phyloP scores from a whole-genome alignment of 1,284 basidiomycete species.

The Cryptococcus jaspeensis region DNA sequence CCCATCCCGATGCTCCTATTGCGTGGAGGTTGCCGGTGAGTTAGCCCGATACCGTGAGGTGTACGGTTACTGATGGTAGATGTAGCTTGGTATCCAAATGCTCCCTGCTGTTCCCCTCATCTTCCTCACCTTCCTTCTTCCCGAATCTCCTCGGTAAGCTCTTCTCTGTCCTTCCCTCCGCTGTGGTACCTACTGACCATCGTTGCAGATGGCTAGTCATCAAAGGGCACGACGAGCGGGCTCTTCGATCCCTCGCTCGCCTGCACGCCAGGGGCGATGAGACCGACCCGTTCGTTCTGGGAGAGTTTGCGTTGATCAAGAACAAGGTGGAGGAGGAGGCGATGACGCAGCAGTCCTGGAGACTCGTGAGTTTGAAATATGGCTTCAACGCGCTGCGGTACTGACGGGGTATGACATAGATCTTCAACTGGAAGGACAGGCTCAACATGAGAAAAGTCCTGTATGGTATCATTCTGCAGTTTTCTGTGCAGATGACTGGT shows the following conservation, averaged over 20 bases:
- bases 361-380: conserved; percentile 17
- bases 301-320: conserved; percentile 51
- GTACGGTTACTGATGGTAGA: neutral
- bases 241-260: conserved; percentile 58
- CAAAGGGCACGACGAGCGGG: conserved; percentile 58
- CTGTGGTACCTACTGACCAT: conserved; percentile 55
- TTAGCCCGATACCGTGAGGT: neutral
- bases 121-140: conserved; percentile 58
- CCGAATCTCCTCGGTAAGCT: conserved; percentile 58
- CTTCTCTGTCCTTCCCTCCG: conserved; percentile 49
- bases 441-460: conserved; percentile 56
- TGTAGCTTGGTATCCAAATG: conserved; percentile 46
- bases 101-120: conserved; percentile 59
- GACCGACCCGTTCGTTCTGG: conserved; percentile 49
- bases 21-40: conserved; percentile 61
- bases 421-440: conserved; percentile 53
- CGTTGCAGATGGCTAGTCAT: conserved; percentile 60
- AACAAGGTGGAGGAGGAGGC: conserved; percentile 46
- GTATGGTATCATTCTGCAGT: conserved; percentile 53
- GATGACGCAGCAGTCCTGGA: conserved; percentile 38
- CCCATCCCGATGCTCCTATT: conserved; percentile 33
- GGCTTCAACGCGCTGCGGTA: neutral
- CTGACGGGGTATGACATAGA: conserved; percentile 36
- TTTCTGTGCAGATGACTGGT: conserved; percentile 57
- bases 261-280: conserved; percentile 59